These are phyloP conservation scores for Boletus rex-veris DNA, from an alignment of 768 basidiomycete species.

Conservation along the genomic window DNA sequence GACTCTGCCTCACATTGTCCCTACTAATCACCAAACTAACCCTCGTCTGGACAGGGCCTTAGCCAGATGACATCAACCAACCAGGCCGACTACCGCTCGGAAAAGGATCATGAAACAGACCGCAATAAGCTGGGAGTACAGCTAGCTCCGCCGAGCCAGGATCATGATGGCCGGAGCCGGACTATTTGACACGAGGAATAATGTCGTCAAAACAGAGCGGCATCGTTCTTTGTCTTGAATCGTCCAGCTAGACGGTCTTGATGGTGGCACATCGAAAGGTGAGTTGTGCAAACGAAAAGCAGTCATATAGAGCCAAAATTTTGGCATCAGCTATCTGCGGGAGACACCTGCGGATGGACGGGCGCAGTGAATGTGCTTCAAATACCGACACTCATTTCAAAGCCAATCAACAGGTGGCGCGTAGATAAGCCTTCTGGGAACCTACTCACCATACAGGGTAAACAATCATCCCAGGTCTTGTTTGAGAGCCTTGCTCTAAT, in stretches of 20 bases:
- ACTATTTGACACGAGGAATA: neutral
- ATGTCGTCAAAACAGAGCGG: neutral
- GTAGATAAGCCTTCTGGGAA: constrained; percentile 15
- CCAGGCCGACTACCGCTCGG: neutral
- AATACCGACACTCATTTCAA: neutral
- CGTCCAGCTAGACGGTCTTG: neutral
- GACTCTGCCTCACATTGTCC: neutral
- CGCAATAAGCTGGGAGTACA: neutral
- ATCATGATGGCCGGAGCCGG: neutral
- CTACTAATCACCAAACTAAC: neutral
- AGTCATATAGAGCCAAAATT: no score
- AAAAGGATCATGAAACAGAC: constrained; percentile 3
- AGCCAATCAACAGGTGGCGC: neutral
- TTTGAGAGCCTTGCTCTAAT: constrained; percentile 2
- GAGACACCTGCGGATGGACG: neutral
- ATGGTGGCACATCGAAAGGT: neutral
- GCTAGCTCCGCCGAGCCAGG: constrained; percentile 1
- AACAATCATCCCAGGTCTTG: constrained; percentile 16
- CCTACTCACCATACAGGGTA: constrained; percentile 2
- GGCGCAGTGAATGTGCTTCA: no score
- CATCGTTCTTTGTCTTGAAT: neutral
- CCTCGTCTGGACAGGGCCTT: no score
- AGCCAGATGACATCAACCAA: constrained; percentile 1
- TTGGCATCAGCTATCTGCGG: no score
- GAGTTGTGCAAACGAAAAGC: neutral